A percentile compares a stretch with the other conserved stretches of the same genome.
Conservation (phyloP, 805 yeast genomes). For the Jamesozyma jinghongensis region DNA sequence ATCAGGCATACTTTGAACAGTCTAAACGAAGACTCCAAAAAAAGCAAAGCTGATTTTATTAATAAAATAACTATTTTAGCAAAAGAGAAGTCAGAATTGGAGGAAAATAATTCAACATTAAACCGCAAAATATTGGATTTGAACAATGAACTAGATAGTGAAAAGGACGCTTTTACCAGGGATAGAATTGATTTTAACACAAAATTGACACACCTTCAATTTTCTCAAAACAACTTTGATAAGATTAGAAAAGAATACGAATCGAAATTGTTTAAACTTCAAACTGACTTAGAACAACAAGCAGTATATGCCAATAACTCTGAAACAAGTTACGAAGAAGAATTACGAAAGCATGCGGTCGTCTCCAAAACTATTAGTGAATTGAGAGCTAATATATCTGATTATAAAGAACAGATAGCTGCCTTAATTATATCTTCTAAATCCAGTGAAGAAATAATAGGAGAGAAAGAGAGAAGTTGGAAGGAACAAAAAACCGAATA, state of each 20-base stretch:
- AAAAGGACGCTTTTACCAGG: slow-evolving; percentile 21
- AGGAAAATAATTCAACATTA: slow-evolving; percentile 21
- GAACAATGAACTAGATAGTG: slow-evolving; percentile 26
- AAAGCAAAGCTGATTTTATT: slow-evolving; percentile 28
- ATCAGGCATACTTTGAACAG: slow-evolving; percentile 56
- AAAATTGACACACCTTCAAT: slow-evolving; percentile 26
- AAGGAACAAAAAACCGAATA: slow-evolving; percentile 33
- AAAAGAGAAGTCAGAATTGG: slow-evolving; percentile 14
- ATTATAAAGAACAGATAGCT: slow-evolving; percentile 22
- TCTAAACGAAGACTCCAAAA: slow-evolving; percentile 47
- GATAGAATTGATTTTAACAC: slow-evolving; percentile 16
- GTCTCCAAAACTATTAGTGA: slow-evolving; percentile 35
- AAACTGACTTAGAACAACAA: slow-evolving; percentile 37
- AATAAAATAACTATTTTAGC: slow-evolving; percentile 12
- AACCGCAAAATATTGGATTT: slow-evolving; percentile 26
- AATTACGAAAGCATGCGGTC: slow-evolving; percentile 46
- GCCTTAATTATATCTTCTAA: slow-evolving; percentile 5
- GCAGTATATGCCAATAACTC: slow-evolving; percentile 38
- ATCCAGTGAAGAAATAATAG: neutral
- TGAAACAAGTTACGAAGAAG: slow-evolving; percentile 47
- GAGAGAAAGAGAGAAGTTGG: slow-evolving; percentile 36
- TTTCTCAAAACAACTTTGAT: slow-evolving; percentile 19
- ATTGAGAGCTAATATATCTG: slow-evolving; percentile 33
- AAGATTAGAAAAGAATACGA: slow-evolving; percentile 21
- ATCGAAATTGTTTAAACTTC: slow-evolving; percentile 24